Percentiles rank a stretch among this genome's conserved stretches.
Evolutionary conservation across 2,329 filamentous ascomycete genomes (phyloP).

Genomic region (Penicillium sp.): DNA sequence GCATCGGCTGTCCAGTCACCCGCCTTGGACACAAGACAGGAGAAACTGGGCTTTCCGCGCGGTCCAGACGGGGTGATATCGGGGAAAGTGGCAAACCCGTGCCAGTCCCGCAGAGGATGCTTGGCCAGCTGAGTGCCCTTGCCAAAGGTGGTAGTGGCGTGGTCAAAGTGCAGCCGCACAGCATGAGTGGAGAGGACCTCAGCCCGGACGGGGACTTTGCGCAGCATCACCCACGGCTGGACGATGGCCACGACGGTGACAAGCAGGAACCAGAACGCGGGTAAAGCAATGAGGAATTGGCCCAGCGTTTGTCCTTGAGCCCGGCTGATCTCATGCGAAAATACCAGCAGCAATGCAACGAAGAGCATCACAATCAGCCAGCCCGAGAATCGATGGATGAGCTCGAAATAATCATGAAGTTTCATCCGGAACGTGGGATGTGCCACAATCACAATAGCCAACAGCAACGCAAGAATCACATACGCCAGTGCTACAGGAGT

Average conservation of each 20-base stretch:
- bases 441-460: constrained; percentile 56
- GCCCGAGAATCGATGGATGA: constrained; percentile 65
- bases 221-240: constrained; percentile 67
- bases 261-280: constrained; percentile 62
- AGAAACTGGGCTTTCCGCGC: constrained; percentile 50
- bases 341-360: constrained; percentile 57
- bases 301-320: constrained; percentile 33
- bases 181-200: constrained; percentile 68
- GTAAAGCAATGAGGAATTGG: constrained; percentile 40
- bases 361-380: constrained; percentile 62
- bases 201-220: constrained; percentile 59
- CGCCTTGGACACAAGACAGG: constrained; percentile 63
- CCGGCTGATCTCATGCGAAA: constrained; percentile 41
- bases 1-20: constrained; percentile 67
- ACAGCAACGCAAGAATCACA: constrained; percentile 52
- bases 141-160: constrained; percentile 54
- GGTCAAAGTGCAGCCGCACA: constrained; percentile 62
- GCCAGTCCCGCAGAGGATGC: constrained; percentile 63
- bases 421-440: constrained; percentile 58
- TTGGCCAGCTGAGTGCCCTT: constrained; percentile 56
- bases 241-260: constrained; percentile 60
- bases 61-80: constrained; percentile 35
- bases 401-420: constrained; percentile 64
- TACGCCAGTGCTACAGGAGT: constrained; percentile 52
- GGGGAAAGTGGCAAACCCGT: constrained; percentile 69